Conservation (phyloP, 73 alveolate genomes). For the Tetrahymena elliotti region DNA sequence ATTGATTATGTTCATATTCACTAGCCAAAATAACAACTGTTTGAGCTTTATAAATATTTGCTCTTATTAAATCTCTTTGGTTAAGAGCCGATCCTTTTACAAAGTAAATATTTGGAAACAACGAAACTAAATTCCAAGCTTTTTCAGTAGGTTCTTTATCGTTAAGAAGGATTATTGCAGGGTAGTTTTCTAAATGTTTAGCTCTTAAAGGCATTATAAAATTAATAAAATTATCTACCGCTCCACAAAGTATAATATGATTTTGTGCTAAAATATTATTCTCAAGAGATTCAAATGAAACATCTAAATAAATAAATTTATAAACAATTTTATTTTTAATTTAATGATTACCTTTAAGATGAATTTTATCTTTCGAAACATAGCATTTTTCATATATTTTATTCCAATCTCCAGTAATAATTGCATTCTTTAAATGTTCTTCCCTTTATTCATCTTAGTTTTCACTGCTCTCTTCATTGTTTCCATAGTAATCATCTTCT, state of each 20-base stretch:
- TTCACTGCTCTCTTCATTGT: conserved; percentile 53
- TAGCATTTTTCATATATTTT: conserved; percentile 53
- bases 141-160: conserved; percentile 81
- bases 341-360: conserved; percentile 28
- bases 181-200: conserved; percentile 67
- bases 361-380: conserved; percentile 65
- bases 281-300: conserved; percentile 75
- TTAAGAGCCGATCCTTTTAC: conserved; percentile 87
- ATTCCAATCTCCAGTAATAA: conserved; percentile 47
- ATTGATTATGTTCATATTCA: conserved; percentile 56
- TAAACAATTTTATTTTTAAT: neutral
- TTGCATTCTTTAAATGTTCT: conserved; percentile 1
- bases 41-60: conserved; percentile 77
- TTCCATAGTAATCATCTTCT: conserved; percentile 50
- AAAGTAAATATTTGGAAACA: conserved; percentile 84
- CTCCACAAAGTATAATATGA: conserved; percentile 91
- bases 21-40: conserved; percentile 87
- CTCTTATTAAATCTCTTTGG: conserved; percentile 75
- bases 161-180: conserved; percentile 83
- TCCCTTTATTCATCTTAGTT: conserved; percentile 42
- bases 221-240: conserved; percentile 81
- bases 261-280: conserved; percentile 81
- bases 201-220: conserved; percentile 90
- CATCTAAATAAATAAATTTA: conserved; percentile 33
- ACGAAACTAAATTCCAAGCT: conserved; percentile 78